Conservation (phyloP, 2,329 filamentous ascomycete genomes). For the Clarireedia paspali region DNA sequence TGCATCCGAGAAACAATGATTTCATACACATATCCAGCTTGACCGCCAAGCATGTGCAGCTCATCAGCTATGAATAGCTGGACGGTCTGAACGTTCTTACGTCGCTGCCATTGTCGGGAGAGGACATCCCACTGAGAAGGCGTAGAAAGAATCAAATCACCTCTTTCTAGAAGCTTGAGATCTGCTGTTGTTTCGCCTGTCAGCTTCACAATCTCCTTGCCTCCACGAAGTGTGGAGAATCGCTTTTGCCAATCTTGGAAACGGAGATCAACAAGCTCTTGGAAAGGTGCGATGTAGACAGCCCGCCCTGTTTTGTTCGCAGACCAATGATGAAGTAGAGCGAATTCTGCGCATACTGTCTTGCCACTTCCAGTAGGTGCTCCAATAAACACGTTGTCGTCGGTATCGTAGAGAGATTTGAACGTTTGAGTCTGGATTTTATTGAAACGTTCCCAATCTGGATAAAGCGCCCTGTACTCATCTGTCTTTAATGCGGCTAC, state of each 20-base stretch:
- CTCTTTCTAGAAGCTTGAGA: conserved; percentile 77
- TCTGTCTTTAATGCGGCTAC: conserved; percentile 81
- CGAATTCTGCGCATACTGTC: conserved; percentile 93
- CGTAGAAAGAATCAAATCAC: conserved; percentile 86
- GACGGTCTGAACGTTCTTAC: conserved; percentile 89
- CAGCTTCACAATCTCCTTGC: conserved; percentile 86
- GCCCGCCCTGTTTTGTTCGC: conserved; percentile 65
- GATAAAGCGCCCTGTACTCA: conserved; percentile 76
- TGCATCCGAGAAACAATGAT: conserved; percentile 97
- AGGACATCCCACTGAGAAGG: conserved; percentile 93
- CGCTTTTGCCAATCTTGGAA: conserved; percentile 80
- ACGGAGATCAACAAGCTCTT: conserved; percentile 80
- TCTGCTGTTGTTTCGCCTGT: conserved; percentile 90
- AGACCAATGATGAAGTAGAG: conserved; percentile 81
- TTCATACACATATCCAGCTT: conserved; percentile 85
- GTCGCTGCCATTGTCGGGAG: conserved; percentile 90
- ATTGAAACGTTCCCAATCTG: conserved; percentile 84
- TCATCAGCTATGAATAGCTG: conserved; percentile 93
- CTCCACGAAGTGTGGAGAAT: conserved; percentile 63
- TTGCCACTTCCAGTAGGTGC: conserved; percentile 94
- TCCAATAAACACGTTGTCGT: conserved; percentile 90
- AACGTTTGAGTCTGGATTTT: conserved; percentile 97
- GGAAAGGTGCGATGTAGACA: conserved; percentile 91
- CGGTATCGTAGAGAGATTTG: conserved; percentile 82
- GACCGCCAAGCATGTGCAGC: conserved; percentile 83